phyloP scores from a whole-genome alignment of 2,329 filamentous ascomycete genomes.

The Helotiales sp. region DNA sequence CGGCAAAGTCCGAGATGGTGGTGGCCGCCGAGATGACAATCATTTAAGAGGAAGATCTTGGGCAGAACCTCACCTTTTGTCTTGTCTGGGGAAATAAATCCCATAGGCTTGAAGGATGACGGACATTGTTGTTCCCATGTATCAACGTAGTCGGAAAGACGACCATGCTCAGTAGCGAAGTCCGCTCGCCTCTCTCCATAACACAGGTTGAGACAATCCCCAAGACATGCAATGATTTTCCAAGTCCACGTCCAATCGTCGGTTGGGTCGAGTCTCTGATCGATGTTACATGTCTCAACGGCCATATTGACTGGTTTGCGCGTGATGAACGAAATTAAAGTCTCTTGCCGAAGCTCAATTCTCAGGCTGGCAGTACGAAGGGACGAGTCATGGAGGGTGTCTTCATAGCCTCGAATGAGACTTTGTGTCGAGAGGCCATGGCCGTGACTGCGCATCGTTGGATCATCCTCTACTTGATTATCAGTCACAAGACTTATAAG shows the following conservation, averaged over 20 bases:
- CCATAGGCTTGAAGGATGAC: neutral
- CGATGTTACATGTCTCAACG: conserved; percentile 36
- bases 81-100: neutral
- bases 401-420: neutral
- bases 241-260: conserved; percentile 16
- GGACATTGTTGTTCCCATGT: neutral
- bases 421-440: neutral
- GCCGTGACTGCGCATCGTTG: neutral
- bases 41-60: conserved; percentile 13
- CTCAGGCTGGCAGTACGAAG: conserved; percentile 35
- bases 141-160: neutral
- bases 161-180: neutral
- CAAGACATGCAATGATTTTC: conserved; percentile 10
- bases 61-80: conserved; percentile 4
- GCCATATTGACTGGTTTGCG: conserved; percentile 35
- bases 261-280: conserved; percentile 4
- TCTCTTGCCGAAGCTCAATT: conserved; percentile 48
- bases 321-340: conserved; percentile 44
- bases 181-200: conserved; percentile 4
- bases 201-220: conserved; percentile 14
- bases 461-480: neutral
- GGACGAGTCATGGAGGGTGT: neutral
- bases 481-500: neutral
- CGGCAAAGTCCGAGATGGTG: conserved; percentile 41
- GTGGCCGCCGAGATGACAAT: conserved; percentile 33